phyloP scores from a whole-genome alignment of 129 eudicot genomes.

The Pseudognaphalium luteoalbum region DNA sequence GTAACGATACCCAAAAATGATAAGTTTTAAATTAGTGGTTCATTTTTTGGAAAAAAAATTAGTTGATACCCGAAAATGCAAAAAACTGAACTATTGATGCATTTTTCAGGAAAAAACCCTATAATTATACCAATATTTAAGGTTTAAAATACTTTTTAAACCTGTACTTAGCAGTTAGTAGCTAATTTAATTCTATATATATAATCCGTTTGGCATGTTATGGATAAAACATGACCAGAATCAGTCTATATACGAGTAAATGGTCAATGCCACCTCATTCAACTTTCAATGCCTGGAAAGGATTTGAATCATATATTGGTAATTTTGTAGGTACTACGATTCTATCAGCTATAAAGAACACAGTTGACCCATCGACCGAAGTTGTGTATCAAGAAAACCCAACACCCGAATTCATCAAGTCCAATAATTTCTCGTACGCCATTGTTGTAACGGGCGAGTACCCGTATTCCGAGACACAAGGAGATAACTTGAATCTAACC shows the following conservation, averaged over 20 bases:
- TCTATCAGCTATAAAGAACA: constrained; percentile 54
- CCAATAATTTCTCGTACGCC: constrained; percentile 60
- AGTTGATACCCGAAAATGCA: no score
- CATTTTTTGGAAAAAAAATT: no score
- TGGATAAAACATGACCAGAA: neutral
- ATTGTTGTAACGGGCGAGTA: constrained; percentile 79
- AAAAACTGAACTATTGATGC: no score
- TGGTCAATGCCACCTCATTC: neutral
- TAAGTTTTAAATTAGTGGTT: no score
- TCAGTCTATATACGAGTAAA: neutral
- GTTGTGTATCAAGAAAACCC: constrained; percentile 69
- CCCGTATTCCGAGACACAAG: constrained; percentile 69
- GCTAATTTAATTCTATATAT: neutral
- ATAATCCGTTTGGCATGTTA: neutral
- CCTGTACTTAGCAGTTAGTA: no score
- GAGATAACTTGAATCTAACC: constrained; percentile 68
- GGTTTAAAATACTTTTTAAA: no score
- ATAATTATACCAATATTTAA: no score
- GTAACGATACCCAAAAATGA: no score
- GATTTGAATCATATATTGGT: neutral
- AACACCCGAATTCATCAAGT: constrained; percentile 42
- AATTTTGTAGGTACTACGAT: constrained; percentile 65
- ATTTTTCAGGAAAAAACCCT: no score
- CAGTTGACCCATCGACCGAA: constrained; percentile 63
- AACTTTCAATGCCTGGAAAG: neutral